Evolutionary conservation across 805 yeast species (phyloP), one percentile per base, ranked within the genome.

Genomic region (Candida verbasci): DNA sequence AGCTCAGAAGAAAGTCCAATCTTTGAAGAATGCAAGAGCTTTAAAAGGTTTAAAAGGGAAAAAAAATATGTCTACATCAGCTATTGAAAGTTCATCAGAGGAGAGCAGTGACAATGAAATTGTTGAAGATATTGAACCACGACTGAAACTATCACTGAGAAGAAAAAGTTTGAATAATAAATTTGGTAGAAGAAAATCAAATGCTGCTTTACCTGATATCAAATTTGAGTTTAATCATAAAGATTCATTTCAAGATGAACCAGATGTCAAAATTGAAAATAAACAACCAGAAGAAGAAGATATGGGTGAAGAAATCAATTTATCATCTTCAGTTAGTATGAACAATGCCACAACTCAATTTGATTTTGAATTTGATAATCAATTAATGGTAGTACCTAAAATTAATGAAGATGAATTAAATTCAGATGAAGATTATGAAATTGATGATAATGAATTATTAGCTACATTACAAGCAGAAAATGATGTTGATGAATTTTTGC

Each of bases 391-490:
- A 40, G 80, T 74, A 3, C 82, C 80, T 11, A 71, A 68, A 43
- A 58, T 76, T 40, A 66, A 68, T 31, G 79, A 73, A 17, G 66
- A 62, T 18, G 74, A 66, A 32, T 47, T 65, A 29, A 62, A 61
- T 39, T 75, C 82, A 0, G 87, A 79, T 39, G 86, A 77, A 9
- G 89, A 80, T 48, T 79, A 80, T 47, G 80, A 74, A 45, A 68
- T 74, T 41, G 80, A 68, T 46, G 74, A 68, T 44, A 66, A 68
- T 42, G 74, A 65, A 41, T 50, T 68, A 22, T 51, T 68, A 29
- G 74, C 73, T 12, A 69, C 74, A 2, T 50, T 69, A 23, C 72
- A 69, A 43, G 74, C 70, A 1, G 75, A 69, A 38, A 65, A 66
- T 34, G 74, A 68, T 40, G 39, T 59, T 12, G 72, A 65, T 27